phyloP scores from a whole-genome alignment of 2,329 filamentous ascomycete species.

The Fusarium ramigenum region DNA sequence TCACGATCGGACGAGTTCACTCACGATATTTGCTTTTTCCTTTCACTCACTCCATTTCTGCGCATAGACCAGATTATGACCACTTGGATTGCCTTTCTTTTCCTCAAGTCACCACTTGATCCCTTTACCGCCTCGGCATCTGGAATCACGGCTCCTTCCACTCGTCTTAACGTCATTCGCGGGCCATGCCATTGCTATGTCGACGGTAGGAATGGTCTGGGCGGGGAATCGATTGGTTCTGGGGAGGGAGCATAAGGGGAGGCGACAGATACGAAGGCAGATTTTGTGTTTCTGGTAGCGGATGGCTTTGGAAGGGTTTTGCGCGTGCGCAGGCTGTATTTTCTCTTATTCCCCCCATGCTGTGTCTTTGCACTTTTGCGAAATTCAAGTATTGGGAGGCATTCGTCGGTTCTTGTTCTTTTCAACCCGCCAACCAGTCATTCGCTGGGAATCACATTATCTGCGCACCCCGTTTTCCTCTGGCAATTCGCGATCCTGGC shows the following conservation, averaged over 20 bases:
- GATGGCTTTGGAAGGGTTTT: constrained; percentile 25
- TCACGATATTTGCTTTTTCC: constrained; percentile 43
- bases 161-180: constrained; percentile 23
- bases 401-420: constrained; percentile 20
- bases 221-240: constrained; percentile 13
- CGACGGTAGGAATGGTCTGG: constrained; percentile 12
- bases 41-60: constrained; percentile 41
- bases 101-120: constrained; percentile 23
- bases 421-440: constrained; percentile 1
- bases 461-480: background rate
- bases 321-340: constrained; percentile 37
- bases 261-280: constrained; percentile 26
- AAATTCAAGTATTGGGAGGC: constrained; percentile 7
- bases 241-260: constrained; percentile 16
- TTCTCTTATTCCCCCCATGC: constrained; percentile 24
- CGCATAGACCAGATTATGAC: constrained; percentile 51
- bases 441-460: constrained; percentile 1
- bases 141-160: constrained; percentile 23
- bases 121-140: constrained; percentile 27
- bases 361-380: background rate
- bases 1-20: constrained; percentile 46
- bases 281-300: constrained; percentile 21
- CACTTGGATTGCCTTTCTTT: constrained; percentile 45
- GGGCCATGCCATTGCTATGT: constrained; percentile 3
- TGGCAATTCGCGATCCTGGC: constrained; percentile 5